Conservation (phyloP, 441 rosid species). For the Viola pubescens region DNA sequence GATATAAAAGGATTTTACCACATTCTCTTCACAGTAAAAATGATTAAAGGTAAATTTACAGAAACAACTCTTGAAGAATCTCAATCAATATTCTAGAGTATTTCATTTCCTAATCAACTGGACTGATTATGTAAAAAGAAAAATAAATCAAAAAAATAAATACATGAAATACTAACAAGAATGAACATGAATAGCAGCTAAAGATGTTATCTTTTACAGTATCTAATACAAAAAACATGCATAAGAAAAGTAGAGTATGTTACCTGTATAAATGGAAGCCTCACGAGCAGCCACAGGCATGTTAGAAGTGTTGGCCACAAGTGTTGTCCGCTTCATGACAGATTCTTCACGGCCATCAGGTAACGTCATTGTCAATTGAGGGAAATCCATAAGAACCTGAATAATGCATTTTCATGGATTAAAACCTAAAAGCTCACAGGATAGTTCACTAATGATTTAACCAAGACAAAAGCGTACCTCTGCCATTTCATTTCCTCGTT, state of each 20-base stretch:
- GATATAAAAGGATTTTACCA: too few species aligned
- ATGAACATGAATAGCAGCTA: not conserved
- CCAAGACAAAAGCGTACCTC: slow-evolving; percentile 50
- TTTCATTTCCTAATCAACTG: too few species aligned
- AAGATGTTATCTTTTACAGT: too few species aligned
- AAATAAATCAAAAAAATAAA: too few species aligned
- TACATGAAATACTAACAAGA: not conserved
- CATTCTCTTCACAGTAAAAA: too few species aligned
- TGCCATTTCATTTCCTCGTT: slow-evolving; percentile 99
- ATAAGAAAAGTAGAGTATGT: not conserved
- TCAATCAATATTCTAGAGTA: too few species aligned
- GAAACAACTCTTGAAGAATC: too few species aligned
- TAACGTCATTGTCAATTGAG: slow-evolving; percentile 98
- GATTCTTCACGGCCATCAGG: slow-evolving; percentile 99
- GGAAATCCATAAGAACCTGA: slow-evolving; percentile 99
- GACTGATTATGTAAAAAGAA: too few species aligned
- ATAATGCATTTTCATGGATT: not conserved
- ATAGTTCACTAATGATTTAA: slow-evolving; percentile 9
- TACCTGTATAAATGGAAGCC: slow-evolving; percentile 99
- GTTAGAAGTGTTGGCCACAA: slow-evolving; percentile 98
- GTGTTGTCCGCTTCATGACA: slow-evolving; percentile 99
- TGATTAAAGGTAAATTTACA: too few species aligned
- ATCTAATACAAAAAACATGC: too few species aligned
- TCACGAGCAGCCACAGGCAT: slow-evolving; percentile 99
- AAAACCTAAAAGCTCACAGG: slow-evolving; percentile 2